Evolutionary conservation across 2,329 filamentous ascomycete species (phyloP).

Genomic region (Pseudogymnoascus sp.): DNA sequence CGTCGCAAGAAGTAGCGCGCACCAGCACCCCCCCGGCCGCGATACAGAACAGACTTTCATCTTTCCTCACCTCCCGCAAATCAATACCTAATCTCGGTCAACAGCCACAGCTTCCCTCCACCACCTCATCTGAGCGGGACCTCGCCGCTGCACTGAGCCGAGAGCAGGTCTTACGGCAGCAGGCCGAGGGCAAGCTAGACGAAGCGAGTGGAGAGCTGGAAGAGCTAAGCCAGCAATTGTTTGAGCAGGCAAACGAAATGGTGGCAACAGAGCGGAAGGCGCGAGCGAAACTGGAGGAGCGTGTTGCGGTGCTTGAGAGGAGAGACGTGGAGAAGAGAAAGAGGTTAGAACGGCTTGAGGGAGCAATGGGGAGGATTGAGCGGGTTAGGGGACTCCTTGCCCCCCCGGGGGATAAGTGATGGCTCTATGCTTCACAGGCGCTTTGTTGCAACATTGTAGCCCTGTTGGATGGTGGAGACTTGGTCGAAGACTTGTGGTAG

Average conservation of each 20-base stretch:
- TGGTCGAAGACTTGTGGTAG: background rate
- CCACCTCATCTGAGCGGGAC: slow-evolving; percentile 32
- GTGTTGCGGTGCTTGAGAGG: slow-evolving; percentile 60
- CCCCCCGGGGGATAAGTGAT: background rate
- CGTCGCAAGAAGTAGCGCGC: slow-evolving; percentile 36
- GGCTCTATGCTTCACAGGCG: background rate
- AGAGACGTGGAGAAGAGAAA: slow-evolving; percentile 63
- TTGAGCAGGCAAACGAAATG: slow-evolving; percentile 84
- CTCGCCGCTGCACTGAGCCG: slow-evolving; percentile 57
- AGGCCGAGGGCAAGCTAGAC: slow-evolving; percentile 60
- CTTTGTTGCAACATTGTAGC: background rate
- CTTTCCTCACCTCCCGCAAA: slow-evolving; percentile 44
- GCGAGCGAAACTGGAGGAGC: slow-evolving; percentile 62
- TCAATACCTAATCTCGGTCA: slow-evolving; percentile 34
- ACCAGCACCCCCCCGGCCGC: slow-evolving; percentile 26
- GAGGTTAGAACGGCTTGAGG: slow-evolving; percentile 63
- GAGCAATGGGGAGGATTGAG: slow-evolving; percentile 63
- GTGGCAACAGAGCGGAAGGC: slow-evolving; percentile 68
- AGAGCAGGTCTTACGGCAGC: slow-evolving; percentile 59
- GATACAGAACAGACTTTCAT: slow-evolving; percentile 30
- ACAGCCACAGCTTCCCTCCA: slow-evolving; percentile 14
- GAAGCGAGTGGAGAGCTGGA: slow-evolving; percentile 68
- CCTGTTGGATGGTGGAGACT: background rate
- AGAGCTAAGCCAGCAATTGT: slow-evolving; percentile 67
- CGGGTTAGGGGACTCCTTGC: slow-evolving; percentile 55